Evolutionary conservation across 805 yeast genomes (phyloP), one percentile per base, ranked within the genome.

Genomic region (Schwanniomyces occidentalis): DNA sequence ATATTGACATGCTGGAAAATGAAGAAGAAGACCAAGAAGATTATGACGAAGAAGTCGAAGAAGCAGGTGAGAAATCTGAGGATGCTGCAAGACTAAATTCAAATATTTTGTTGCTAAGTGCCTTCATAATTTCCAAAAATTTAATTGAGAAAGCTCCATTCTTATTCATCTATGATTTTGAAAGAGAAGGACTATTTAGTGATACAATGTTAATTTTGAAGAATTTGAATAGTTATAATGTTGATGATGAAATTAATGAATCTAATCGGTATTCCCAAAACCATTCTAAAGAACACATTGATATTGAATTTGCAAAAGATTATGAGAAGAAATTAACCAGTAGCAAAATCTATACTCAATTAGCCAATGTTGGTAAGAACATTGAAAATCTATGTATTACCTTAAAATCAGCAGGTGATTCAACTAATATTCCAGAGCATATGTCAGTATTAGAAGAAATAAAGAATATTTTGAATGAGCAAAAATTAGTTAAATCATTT

Each of bases 141-240:
- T 52, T 85, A 32, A 57, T 78, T 0, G 54, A 56, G 5, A 66
- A 70, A 27, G 59, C 71, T 12, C 71, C 81, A 0, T 60, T 57
- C 1, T 39, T 55, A 1, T 80, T 75, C 37, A 49, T 78, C 5
- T 48, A 54, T 0, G 69, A 65, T 6, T 76, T 87, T 42, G 82
- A 76, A 46, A 72, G 85, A 36, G 95, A 87, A 48, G 96, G 96
- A 0, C 56, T 84, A n/a, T 52, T 82, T 4, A 57, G 70, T 12
- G 86, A 82, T 49, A 63, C 73, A 7, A 44, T 58, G 1, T 39
- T 49, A 0, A 56, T 78, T 3, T 35, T 61, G 7, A 58, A 56
- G 16, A 43, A 48, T 28, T 40, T 47, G 32, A 48, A 24, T 4
- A 24, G 28, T 27, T 37, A 32, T 19, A 30, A 40, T 13, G 34